Base-by-base conservation (phyloP, 768 basidiomycete species). In the Pulveroboletus sp. region DNA sequence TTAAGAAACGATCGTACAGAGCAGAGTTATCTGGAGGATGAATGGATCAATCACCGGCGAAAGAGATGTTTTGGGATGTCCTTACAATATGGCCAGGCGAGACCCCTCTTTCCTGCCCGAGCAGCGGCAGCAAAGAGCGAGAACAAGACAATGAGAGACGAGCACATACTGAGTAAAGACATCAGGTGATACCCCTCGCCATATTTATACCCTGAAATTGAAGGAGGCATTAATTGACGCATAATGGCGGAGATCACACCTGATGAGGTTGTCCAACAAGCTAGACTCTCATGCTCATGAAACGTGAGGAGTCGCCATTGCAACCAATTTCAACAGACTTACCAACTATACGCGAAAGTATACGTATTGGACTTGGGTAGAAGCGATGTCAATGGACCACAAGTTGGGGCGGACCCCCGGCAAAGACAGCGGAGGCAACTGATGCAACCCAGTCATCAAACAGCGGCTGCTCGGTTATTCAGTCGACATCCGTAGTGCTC, bases 51-150 rank as follows among this genome's bases (percentile, higher is more conserved):
- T 21, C 2, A 36, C 1, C 6, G 27, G 4, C 2, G 2, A 1
- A 3, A 26, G 6, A 31, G 8, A 14, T 2, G 11, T 14, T 24
- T 14, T 24, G 3, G 7, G 39, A 12, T 0, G 4, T 40, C 1
- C 60, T 50, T 50, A 69, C 68, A 72, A 54, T 54, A 72, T 17
- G 71, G 57, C 71, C 72, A 72, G 45, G 54, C 56, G 17, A 72
- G 61, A 38, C 71, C 71, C n/a, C 69, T 62, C 57, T 72, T 72
- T 26, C 72, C 71, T 17, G 72, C 72, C 8, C 52, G 57, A 33
- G 51, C 62, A 27, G 52, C 43, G 14, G 47, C 28, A 0, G 51
- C 36, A 35, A 66, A 67, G 12, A 55, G 6, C 1, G 54, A 46
- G 9, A 64, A 43, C 12, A 56, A 9, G 36, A 59, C 38, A 21